A percentile compares a stretch with the other conserved stretches of the same genome.
These are phyloP conservation scores for Atalantia buxifolia DNA, from an alignment of 345 rosid species.

Conservation along the genomic window DNA sequence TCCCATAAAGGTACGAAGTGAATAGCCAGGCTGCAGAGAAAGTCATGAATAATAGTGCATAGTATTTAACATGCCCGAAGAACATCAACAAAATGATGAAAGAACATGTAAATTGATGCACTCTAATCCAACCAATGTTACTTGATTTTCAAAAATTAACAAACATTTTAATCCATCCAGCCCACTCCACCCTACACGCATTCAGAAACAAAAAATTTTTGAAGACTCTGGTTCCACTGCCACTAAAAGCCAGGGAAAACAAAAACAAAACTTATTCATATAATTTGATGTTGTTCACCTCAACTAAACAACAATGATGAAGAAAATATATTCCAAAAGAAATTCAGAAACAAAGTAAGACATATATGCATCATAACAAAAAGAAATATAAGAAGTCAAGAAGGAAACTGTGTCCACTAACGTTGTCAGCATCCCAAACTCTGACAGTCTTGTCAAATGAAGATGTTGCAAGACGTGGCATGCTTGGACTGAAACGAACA, in stretches of 20 bases:
- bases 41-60: neutral
- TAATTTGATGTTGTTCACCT: neutral
- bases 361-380: neutral
- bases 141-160: neutral
- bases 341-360: neutral
- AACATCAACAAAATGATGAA: neutral
- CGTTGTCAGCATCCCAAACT: constrained; percentile 99
- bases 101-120: neutral
- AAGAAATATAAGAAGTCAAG: constrained; percentile 7
- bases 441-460: constrained; percentile 96
- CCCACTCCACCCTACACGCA: neutral
- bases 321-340: neutral
- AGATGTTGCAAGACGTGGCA: constrained; percentile 88
- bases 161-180: neutral
- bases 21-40: constrained; percentile 72
- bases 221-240: neutral
- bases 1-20: constrained; percentile 80
- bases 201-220: neutral
- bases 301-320: constrained; percentile 1
- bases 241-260: neutral
- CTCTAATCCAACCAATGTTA: neutral
- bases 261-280: neutral
- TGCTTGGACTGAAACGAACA: constrained; percentile 92
- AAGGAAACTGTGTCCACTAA: constrained; percentile 31
- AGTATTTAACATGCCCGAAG: neutral